These are phyloP conservation scores for Colletotrichum sp. DNA, from an alignment of 2,329 filamentous ascomycete species.

Conservation along the genomic window DNA sequence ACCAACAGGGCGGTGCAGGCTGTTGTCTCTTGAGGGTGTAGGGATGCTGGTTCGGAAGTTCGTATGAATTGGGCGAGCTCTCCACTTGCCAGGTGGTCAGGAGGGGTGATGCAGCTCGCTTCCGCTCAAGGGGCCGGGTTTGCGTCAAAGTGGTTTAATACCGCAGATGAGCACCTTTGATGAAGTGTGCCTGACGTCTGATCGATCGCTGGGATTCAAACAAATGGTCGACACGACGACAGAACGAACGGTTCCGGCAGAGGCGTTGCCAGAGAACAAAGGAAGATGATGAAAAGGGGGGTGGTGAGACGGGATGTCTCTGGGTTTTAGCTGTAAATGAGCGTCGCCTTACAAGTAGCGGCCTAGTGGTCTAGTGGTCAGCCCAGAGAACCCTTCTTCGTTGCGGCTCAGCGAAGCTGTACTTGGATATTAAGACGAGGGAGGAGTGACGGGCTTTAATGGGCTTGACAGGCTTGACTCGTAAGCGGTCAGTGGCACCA, in stretches of 20 bases:
- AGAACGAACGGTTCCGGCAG: conserved; percentile 2
- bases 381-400: conserved; percentile 2
- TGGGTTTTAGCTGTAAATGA: conserved; percentile 1
- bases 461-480: conserved; percentile 1
- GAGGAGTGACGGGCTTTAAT: not conserved
- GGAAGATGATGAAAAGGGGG: not conserved
- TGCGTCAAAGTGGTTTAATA: not conserved
- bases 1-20: not conserved
- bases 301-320: conserved; percentile 1
- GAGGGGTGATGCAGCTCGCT: not conserved
- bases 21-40: not conserved
- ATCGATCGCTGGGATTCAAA: not conserved
- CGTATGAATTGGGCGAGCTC: conserved; percentile 2
- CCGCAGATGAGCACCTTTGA: not conserved
- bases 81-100: conserved; percentile 1
- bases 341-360: conserved; percentile 5
- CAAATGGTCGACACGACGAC: conserved; percentile 12
- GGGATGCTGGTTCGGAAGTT: not conserved
- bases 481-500: conserved; percentile 3
- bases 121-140: not conserved
- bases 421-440: not conserved
- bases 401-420: conserved; percentile 10
- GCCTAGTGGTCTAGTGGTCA: conserved; percentile 1
- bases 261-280: conserved; percentile 18
- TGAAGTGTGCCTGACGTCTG: not conserved